These are phyloP conservation scores for Tylopilus intermedius DNA, from an alignment of 768 basidiomycete genomes.

Conservation along the genomic window DNA sequence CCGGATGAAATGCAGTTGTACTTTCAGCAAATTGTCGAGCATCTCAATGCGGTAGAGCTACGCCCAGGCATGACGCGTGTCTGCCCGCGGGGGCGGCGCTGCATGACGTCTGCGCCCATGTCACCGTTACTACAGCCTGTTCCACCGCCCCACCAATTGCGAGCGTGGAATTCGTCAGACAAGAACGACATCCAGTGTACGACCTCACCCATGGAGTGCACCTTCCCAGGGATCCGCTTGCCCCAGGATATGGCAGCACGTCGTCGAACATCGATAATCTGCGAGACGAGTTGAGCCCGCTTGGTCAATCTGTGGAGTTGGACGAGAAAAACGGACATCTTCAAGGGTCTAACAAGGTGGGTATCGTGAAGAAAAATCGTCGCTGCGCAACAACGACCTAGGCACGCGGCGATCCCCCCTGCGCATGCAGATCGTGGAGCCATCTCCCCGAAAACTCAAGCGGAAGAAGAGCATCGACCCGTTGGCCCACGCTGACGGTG, in stretches of 20 bases:
- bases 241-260: too few species aligned
- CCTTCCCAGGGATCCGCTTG: too few species aligned
- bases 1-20: too few species aligned
- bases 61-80: slow-evolving; percentile 34
- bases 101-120: slow-evolving; percentile 8
- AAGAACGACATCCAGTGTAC: too few species aligned
- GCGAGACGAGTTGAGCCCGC: neutral
- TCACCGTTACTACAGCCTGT: slow-evolving; percentile 15
- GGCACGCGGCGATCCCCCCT: slow-evolving; percentile 18
- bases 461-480: too few species aligned
- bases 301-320: slow-evolving; percentile 18
- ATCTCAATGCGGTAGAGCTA: slow-evolving; percentile 68
- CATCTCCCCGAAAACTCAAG: slow-evolving; percentile 15
- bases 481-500: too few species aligned
- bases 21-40: too few species aligned
- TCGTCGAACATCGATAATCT: neutral
- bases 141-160: slow-evolving; percentile 11
- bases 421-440: slow-evolving; percentile 54
- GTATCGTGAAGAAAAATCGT: slow-evolving; percentile 37
- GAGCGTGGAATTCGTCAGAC: slow-evolving; percentile 3
- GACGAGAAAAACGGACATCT: slow-evolving; percentile 57
- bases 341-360: slow-evolving; percentile 1
- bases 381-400: slow-evolving; percentile 32
- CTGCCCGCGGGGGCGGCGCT: too few species aligned
- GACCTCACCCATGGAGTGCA: too few species aligned